A percentile compares a stretch with the other conserved stretches of the same genome.
These are phyloP conservation scores for Mycena maculata DNA, from an alignment of 768 basidiomycete genomes.

Conservation along the genomic window DNA sequence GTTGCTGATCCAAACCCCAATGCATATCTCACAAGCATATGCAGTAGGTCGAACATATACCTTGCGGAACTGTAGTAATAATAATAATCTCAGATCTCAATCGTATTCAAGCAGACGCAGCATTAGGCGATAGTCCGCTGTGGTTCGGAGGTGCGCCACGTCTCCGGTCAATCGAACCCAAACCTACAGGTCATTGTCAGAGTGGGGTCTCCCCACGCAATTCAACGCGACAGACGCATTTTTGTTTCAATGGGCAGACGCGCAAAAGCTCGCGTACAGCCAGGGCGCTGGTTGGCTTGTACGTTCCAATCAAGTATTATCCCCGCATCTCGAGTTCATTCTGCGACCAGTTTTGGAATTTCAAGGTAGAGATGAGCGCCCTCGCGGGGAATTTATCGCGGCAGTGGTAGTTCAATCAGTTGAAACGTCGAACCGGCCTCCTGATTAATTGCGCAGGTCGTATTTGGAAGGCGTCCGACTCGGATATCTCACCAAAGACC, in stretches of 20 bases:
- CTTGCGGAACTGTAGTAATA: neutral
- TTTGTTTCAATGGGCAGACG: conserved; percentile 68
- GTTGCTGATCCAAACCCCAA: conserved; percentile 73
- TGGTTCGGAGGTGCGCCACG: conserved; percentile 56
- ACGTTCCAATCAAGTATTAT: conserved; percentile 36
- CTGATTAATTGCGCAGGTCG: conserved; percentile 59
- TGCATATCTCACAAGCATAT: conserved; percentile 75
- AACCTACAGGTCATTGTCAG: conserved; percentile 36
- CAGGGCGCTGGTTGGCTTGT: conserved; percentile 69
- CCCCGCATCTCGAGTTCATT: neutral
- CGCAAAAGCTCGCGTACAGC: conserved; percentile 68
- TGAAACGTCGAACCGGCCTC: neutral
- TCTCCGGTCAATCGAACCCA: neutral
- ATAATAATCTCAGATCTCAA: conserved; percentile 61
- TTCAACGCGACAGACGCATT: conserved; percentile 66
- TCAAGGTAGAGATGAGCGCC: conserved; percentile 72
- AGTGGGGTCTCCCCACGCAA: conserved; percentile 69
- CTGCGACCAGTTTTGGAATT: conserved; percentile 71
- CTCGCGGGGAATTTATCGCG: conserved; percentile 63
- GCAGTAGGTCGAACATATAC: conserved; percentile 62
- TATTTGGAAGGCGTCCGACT: conserved; percentile 69
- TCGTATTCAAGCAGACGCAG: conserved; percentile 62
- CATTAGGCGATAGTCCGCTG: conserved; percentile 58
- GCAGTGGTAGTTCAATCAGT: conserved; percentile 62
- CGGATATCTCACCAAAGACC: conserved; percentile 75